Percentiles rank a stretch among this genome's conserved stretches.
phyloP scores from a whole-genome alignment of 2,329 filamentous ascomycete genomes.

The Monosporascus cannonballus region DNA sequence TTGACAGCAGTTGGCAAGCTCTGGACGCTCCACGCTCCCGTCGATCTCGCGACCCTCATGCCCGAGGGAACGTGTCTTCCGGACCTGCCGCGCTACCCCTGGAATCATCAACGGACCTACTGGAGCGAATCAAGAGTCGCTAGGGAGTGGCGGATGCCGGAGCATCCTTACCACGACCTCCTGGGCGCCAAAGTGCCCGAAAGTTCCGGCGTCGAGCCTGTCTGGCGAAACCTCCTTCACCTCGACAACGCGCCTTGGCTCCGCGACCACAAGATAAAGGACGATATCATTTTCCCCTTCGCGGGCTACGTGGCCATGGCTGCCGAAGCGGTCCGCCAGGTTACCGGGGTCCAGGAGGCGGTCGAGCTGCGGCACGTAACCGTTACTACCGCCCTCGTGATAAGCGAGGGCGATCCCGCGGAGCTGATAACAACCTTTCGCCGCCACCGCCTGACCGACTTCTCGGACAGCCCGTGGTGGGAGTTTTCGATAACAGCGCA shows the following conservation, averaged over 20 bases:
- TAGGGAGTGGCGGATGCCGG: too few relatives aligned
- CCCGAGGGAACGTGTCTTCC: background rate
- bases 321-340: too few relatives aligned
- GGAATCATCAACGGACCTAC: background rate
- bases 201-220: too few relatives aligned
- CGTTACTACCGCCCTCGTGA: too few relatives aligned
- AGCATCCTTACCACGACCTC: too few relatives aligned
- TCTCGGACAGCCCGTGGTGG: conserved; percentile 1
- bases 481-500: conserved; percentile 1
- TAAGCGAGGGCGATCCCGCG: background rate
- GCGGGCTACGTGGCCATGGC: background rate
- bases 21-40: background rate
- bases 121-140: background rate
- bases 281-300: background rate
- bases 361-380: too few relatives aligned
- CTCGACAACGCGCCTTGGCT: background rate
- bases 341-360: too few relatives aligned
- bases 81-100: background rate
- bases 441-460: background rate
- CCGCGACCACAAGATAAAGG: background rate
- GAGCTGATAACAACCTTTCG: conserved; percentile 1
- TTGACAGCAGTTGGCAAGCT: background rate
- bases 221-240: background rate
- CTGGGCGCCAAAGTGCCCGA: too few relatives aligned
- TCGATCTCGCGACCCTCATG: background rate